phyloP scores from a whole-genome alignment of 1,284 basidiomycete species.

The Naganishia sp. region DNA sequence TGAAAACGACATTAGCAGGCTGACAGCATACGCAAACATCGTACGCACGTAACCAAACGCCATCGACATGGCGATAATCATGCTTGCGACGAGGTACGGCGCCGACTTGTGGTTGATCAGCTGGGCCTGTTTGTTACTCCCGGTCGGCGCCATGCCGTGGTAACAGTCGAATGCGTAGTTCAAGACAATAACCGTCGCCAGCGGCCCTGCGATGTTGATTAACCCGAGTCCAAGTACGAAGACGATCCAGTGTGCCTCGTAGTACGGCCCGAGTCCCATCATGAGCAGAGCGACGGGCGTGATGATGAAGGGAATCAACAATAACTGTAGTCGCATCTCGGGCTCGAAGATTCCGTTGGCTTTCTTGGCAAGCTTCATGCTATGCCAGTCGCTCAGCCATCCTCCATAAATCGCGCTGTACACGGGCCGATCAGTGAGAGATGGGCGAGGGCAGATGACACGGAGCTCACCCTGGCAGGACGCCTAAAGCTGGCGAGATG shows the following conservation, averaged over 20 bases:
- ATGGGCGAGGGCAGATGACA: too few relatives aligned
- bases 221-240: slow-evolving; percentile 36
- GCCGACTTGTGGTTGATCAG: slow-evolving; percentile 34
- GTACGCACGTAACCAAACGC: slow-evolving; percentile 38
- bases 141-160: slow-evolving; percentile 34
- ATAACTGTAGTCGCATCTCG: slow-evolving; percentile 37
- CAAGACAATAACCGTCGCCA: slow-evolving; percentile 34
- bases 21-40: background rate
- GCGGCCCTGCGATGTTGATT: slow-evolving; percentile 35
- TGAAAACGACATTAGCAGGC: slow-evolving; percentile 10
- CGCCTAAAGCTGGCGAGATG: slow-evolving; percentile 9
- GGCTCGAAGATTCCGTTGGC: slow-evolving; percentile 38
- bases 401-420: slow-evolving; percentile 12
- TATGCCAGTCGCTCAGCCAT: slow-evolving; percentile 18
- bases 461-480: slow-evolving; percentile 9
- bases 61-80: slow-evolving; percentile 32
- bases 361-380: slow-evolving; percentile 28
- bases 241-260: slow-evolving; percentile 39
- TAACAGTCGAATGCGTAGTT: slow-evolving; percentile 39
- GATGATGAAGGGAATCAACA: slow-evolving; percentile 34
- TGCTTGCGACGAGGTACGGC: slow-evolving; percentile 34
- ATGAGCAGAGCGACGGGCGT: slow-evolving; percentile 36
- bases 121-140: slow-evolving; percentile 28
- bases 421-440: background rate
- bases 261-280: slow-evolving; percentile 40